phyloP scores from a whole-genome alignment of 208 protist genomes.

The Jaenimonas drosophilae region DNA sequence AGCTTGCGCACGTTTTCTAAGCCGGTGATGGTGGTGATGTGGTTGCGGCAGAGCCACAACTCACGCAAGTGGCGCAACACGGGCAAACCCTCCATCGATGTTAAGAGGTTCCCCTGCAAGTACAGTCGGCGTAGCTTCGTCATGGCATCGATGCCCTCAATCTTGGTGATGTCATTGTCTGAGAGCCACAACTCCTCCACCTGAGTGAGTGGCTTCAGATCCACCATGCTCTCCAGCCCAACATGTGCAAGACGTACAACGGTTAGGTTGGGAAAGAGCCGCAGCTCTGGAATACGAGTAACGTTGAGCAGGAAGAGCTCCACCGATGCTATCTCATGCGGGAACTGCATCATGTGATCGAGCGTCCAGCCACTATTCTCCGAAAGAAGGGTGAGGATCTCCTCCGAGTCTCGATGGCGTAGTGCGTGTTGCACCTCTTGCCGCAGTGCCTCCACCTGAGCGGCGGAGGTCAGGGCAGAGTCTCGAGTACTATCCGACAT shows the following conservation, averaged over 20 bases:
- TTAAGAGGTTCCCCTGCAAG: slow-evolving; percentile 78
- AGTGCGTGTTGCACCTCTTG: slow-evolving; percentile 23
- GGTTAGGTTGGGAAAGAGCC: slow-evolving; percentile 63
- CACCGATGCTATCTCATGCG: slow-evolving; percentile 46
- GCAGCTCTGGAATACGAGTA: slow-evolving; percentile 39
- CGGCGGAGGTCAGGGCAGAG: slow-evolving; percentile 10
- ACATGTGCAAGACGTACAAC: slow-evolving; percentile 75
- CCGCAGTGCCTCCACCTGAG: slow-evolving; percentile 34
- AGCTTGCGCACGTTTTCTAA: slow-evolving; percentile 55
- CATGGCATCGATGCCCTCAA: slow-evolving; percentile 70
- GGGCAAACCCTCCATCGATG: slow-evolving; percentile 65
- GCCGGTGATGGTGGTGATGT: slow-evolving; percentile 27
- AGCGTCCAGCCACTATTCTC: slow-evolving; percentile 79
- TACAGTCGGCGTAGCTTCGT: slow-evolving; percentile 63
- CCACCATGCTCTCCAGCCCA: slow-evolving; percentile 54
- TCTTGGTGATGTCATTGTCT: slow-evolving; percentile 72
- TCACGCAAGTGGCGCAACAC: slow-evolving; percentile 49
- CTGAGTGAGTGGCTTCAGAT: slow-evolving; percentile 38
- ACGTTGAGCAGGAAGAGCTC: slow-evolving; percentile 82
- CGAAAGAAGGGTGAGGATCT: slow-evolving; percentile 51
- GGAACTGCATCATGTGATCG: slow-evolving; percentile 46
- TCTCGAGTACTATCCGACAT: too few species aligned
- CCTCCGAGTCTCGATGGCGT: slow-evolving; percentile 31
- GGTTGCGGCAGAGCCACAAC: slow-evolving; percentile 79
- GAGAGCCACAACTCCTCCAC: slow-evolving; percentile 88